Evolutionary conservation across 805 yeast species (phyloP), one percentile per base, ranked within the genome.

Genomic region (Wickerhamiella galacta): DNA sequence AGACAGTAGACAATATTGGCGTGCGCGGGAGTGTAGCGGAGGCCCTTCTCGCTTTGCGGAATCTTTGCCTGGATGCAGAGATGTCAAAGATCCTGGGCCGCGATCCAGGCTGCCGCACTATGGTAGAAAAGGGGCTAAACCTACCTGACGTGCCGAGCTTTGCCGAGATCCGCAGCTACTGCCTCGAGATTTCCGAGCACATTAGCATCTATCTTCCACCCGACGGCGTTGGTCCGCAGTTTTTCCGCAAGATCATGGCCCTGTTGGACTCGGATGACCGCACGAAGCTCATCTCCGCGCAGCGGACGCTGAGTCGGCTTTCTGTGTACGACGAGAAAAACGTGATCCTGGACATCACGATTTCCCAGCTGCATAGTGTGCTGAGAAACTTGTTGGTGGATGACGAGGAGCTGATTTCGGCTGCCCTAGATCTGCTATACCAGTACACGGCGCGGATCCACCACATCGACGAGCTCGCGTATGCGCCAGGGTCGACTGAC

Each of bases 161-260:
- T 30, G 45, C 52, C 4, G 56, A 60, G 38, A 43, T 56, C 28
- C 49, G 60, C 6, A 45, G 57, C 29, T 79, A 80, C 50, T 58
- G 74, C 10, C 53, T 81, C 33, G 98, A 90, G 52, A 66, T 83
- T 20, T 66, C 80, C 39, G 96, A 90, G 51, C 74, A 85, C 2
- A 68, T 83, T 20, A 71, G 87, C 3, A 76, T 94, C 27, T 81
- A 80, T 52, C 64, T 78, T 43, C n/a, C n/a, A n/a, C n/a, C n/a
- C n/a, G n/a, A n/a, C n/a, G 71, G 83, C 3, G 85, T 90, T 20
- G 77, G 75, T 18, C 64, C 70, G 32, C 73, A 75, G 43, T 73
- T 83, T 53, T 50, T 64, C 34, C 59, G 65, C 2, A 37, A 36
- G 11, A 58, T 82, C 32, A 58, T 73, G 16, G 49, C 57, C 4